Conservation (phyloP, 2,329 filamentous ascomycete species). For the Zasmidium angulare region DNA sequence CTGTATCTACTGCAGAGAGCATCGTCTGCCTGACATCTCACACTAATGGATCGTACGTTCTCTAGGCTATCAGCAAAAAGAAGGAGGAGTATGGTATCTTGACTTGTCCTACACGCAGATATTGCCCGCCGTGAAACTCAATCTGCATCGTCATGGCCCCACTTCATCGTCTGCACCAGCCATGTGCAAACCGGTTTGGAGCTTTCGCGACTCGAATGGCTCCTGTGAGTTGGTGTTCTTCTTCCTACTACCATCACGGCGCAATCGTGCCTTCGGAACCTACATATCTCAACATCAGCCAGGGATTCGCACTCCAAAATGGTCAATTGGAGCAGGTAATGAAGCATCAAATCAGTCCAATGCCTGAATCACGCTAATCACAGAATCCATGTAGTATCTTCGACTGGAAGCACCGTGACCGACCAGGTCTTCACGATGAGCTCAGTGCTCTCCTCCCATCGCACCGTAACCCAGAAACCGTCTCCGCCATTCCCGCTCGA, state of each 20-base stretch:
- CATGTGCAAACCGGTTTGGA: slow-evolving; percentile 1
- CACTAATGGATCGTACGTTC: no score
- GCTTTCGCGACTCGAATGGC: background rate
- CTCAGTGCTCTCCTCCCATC: slow-evolving; percentile 60
- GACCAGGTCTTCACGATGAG: slow-evolving; percentile 43
- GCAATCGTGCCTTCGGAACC: no score
- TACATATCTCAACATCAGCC: no score
- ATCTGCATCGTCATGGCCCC: background rate
- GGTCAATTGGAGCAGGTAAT: slow-evolving; percentile 9
- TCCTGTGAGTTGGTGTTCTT: slow-evolving; percentile 1
- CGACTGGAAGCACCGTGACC: slow-evolving; percentile 37
- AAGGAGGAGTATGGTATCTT: no score
- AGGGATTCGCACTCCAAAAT: background rate
- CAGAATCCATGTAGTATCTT: slow-evolving; percentile 17
- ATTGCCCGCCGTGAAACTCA: no score
- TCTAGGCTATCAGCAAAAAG: no score
- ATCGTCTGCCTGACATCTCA: no score
- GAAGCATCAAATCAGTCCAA: background rate
- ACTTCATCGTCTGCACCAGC: background rate
- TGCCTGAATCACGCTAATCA: background rate
- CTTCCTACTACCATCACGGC: no score
- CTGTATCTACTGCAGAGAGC: no score
- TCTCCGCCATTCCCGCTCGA: slow-evolving; percentile 69
- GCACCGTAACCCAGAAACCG: slow-evolving; percentile 53
- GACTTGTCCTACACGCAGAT: no score